These are phyloP conservation scores for Galerina sulciceps DNA, from an alignment of 768 basidiomycete species.

Conservation along the genomic window DNA sequence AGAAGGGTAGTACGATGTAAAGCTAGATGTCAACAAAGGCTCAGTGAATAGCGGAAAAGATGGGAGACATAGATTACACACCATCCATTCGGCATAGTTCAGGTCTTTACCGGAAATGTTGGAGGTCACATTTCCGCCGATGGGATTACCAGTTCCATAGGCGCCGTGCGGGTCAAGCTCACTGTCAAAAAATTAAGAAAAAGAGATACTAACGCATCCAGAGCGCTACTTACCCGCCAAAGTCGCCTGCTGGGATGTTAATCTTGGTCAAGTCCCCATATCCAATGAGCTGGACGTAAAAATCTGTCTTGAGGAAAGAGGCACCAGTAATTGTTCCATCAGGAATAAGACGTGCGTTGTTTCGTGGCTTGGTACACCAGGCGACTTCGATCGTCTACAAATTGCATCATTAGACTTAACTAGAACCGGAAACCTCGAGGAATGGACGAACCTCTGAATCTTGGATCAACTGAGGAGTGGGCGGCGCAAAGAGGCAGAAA, in stretches of 20 bases:
- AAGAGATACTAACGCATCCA: background rate
- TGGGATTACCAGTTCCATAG: conserved; percentile 42
- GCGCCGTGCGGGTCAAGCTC: conserved; percentile 51
- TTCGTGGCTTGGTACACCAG: conserved; percentile 48
- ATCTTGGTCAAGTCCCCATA: conserved; percentile 46
- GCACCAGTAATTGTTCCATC: conserved; percentile 46
- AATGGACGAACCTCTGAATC: conserved; percentile 40
- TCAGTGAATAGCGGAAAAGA: background rate
- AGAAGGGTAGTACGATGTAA: conserved; percentile 29
- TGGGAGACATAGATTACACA: conserved; percentile 12
- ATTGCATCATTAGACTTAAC: background rate
- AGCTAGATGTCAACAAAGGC: conserved; percentile 20
- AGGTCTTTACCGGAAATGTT: conserved; percentile 42
- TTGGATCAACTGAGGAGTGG: conserved; percentile 32
- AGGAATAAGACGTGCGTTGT: conserved; percentile 49
- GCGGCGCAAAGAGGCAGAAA: conserved; percentile 49
- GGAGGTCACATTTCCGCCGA: conserved; percentile 51
- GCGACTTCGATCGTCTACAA: conserved; percentile 45
- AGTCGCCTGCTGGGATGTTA: conserved; percentile 43
- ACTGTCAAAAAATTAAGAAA: conserved; percentile 18
- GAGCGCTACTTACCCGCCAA: conserved; percentile 36
- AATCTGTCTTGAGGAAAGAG: conserved; percentile 45
- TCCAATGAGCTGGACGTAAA: conserved; percentile 47
- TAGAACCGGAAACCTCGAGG: background rate
- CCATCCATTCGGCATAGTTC: conserved; percentile 48